Conservation (phyloP, 164 flowering plant genomes). For the Stephania japonica region DNA sequence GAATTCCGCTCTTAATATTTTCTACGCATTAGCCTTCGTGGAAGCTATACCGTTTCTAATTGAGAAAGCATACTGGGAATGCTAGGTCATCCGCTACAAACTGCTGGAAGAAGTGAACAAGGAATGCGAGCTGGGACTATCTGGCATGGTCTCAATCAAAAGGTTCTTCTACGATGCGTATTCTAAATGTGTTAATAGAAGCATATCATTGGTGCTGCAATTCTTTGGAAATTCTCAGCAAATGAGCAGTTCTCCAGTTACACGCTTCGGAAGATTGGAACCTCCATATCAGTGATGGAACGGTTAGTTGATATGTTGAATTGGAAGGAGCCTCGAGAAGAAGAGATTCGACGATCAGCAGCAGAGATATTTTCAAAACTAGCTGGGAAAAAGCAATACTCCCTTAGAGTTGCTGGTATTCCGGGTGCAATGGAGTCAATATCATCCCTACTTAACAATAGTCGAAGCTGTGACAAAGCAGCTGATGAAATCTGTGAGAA, state of each 20-base stretch:
- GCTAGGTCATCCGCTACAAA: slow-evolving; percentile 47
- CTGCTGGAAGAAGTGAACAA: slow-evolving; percentile 59
- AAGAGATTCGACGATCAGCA: slow-evolving; percentile 71
- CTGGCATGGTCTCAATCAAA: slow-evolving; percentile 53
- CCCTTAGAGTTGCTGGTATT: slow-evolving; percentile 78
- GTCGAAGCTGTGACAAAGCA: slow-evolving; percentile 28
- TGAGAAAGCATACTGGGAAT: slow-evolving; percentile 91
- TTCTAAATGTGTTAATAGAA: slow-evolving; percentile 71
- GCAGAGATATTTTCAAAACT: slow-evolving; percentile 69
- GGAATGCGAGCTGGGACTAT: slow-evolving; percentile 54
- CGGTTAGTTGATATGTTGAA: slow-evolving; percentile 87
- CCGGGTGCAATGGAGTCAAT: slow-evolving; percentile 94
- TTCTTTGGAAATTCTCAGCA: slow-evolving; percentile 41
- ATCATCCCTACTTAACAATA: slow-evolving; percentile 63
- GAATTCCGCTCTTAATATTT: slow-evolving; percentile 63
- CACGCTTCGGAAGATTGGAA: slow-evolving; percentile 78
- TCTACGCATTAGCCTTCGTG: slow-evolving; percentile 75
- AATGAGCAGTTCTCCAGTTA: slow-evolving; percentile 49
- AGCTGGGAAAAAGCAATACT: slow-evolving; percentile 77
- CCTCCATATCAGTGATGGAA: slow-evolving; percentile 55
- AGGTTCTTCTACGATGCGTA: slow-evolving; percentile 93
- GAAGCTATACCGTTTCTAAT: slow-evolving; percentile 74
- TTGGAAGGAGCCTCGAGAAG: slow-evolving; percentile 79
- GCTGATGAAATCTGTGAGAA: slow-evolving; percentile 60
- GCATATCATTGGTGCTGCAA: slow-evolving; percentile 74